phyloP scores from a whole-genome alignment of 1,139 yeast species.

The Eremothecium cymbalariae region DNA sequence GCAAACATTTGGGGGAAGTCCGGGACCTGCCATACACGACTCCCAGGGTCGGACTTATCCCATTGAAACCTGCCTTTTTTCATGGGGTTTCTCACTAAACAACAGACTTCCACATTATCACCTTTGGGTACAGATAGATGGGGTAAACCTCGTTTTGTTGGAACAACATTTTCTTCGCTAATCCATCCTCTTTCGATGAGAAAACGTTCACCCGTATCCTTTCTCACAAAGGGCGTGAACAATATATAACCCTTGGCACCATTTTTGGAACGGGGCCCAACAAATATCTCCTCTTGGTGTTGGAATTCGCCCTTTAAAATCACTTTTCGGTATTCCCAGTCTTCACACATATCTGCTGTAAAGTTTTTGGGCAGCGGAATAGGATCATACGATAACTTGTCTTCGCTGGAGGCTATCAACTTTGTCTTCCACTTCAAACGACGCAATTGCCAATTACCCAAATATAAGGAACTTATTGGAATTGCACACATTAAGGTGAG shows the following conservation, averaged over 20 bases:
- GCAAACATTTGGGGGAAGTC: constrained; percentile 70
- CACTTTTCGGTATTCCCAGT: constrained; percentile 77
- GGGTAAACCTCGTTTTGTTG: constrained; percentile 50
- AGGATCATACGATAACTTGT: constrained; percentile 66
- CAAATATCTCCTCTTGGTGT: constrained; percentile 80
- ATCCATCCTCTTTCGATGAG: constrained; percentile 93
- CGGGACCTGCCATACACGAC: constrained; percentile 58
- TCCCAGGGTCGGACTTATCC: constrained; percentile 58
- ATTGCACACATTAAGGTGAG: constrained; percentile 63
- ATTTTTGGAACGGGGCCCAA: constrained; percentile 79
- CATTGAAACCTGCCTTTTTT: constrained; percentile 63
- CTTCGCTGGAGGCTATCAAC: constrained; percentile 74
- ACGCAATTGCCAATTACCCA: constrained; percentile 91
- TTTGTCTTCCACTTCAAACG: constrained; percentile 85
- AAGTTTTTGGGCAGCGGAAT: constrained; percentile 57
- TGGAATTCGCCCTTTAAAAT: constrained; percentile 67
- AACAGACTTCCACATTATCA: constrained; percentile 56
- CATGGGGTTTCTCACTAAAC: constrained; percentile 68
- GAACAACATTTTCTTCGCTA: constrained; percentile 60
- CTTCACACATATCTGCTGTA: constrained; percentile 39
- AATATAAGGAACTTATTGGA: constrained; percentile 77
- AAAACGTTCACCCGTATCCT: constrained; percentile 63
- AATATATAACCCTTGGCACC: constrained; percentile 73
- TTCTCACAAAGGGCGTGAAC: constrained; percentile 72
- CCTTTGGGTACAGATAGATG: constrained; percentile 70